phyloP scores from a whole-genome alignment of 2,329 filamentous ascomycete genomes.

The Emergomyces africanus region DNA sequence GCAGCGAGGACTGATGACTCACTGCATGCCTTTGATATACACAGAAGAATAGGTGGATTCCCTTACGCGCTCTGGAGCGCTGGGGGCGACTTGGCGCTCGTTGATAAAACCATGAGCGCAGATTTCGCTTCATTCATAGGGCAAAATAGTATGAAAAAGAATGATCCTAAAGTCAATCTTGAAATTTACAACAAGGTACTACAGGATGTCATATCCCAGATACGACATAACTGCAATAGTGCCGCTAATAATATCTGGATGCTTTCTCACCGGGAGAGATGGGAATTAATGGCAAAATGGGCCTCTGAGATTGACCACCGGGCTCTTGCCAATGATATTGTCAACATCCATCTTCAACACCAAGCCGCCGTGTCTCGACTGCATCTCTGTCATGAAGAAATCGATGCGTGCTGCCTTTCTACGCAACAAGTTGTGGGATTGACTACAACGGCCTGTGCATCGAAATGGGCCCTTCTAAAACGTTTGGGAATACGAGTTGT shows the following conservation, averaged over 20 bases:
- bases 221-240: neutral
- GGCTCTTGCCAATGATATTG: slow-evolving; percentile 9
- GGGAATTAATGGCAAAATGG: slow-evolving; percentile 10
- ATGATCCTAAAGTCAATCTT: neutral
- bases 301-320: slow-evolving; percentile 9
- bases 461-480: slow-evolving; percentile 29
- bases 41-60: slow-evolving; percentile 1
- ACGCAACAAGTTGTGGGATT: slow-evolving; percentile 17
- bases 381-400: slow-evolving; percentile 2
- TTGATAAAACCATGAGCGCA: neutral
- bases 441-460: slow-evolving; percentile 20
- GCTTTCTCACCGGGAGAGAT: slow-evolving; percentile 8
- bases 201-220: neutral
- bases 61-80: slow-evolving; percentile 6
- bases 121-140: slow-evolving; percentile 2
- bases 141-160: neutral
- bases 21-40: neutral
- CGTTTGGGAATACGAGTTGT: slow-evolving; percentile 28
- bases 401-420: slow-evolving; percentile 13
- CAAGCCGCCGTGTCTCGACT: slow-evolving; percentile 7
- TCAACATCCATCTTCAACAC: slow-evolving; percentile 14
- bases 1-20: neutral
- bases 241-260: slow-evolving; percentile 10
- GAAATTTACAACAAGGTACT: neutral
- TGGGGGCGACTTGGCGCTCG: neutral